A percentile compares a stretch with the other conserved stretches of the same genome.
Evolutionary conservation across 2,329 filamentous ascomycete species (phyloP).

Genomic region (Diaporthe velutina): DNA sequence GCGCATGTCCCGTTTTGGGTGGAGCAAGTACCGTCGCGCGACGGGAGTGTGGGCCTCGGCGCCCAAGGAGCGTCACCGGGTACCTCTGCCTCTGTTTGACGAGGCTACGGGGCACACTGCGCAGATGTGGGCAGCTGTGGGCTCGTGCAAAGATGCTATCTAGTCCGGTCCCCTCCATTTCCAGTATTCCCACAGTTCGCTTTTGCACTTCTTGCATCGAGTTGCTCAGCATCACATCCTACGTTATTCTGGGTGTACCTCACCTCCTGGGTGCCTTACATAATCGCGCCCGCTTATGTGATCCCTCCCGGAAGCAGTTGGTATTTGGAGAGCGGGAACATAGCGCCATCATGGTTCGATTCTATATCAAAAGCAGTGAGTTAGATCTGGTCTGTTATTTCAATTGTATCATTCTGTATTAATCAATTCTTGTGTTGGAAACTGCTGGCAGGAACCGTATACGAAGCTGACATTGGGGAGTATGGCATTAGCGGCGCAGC

Average conservation of each 20-base stretch:
- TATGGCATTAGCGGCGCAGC: background rate
- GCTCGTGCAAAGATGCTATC: background rate
- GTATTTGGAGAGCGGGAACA: background rate
- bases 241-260: background rate
- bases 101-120: slow-evolving; percentile 15
- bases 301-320: background rate
- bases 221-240: background rate
- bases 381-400: too few species aligned
- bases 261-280: background rate
- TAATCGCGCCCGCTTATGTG: slow-evolving; percentile 20
- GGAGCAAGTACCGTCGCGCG: slow-evolving; percentile 36
- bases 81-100: slow-evolving; percentile 29
- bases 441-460: too few species aligned
- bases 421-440: too few species aligned
- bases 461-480: background rate
- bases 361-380: background rate
- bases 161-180: too few species aligned
- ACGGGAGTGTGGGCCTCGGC: slow-evolving; percentile 29
- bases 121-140: background rate
- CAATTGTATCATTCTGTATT: background rate
- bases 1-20: slow-evolving; percentile 35
- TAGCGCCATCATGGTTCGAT: background rate
- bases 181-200: background rate
- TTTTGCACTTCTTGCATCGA: background rate
- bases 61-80: slow-evolving; percentile 25